Conservation (phyloP, 345 rosid genomes). For the Turritis glabra region DNA sequence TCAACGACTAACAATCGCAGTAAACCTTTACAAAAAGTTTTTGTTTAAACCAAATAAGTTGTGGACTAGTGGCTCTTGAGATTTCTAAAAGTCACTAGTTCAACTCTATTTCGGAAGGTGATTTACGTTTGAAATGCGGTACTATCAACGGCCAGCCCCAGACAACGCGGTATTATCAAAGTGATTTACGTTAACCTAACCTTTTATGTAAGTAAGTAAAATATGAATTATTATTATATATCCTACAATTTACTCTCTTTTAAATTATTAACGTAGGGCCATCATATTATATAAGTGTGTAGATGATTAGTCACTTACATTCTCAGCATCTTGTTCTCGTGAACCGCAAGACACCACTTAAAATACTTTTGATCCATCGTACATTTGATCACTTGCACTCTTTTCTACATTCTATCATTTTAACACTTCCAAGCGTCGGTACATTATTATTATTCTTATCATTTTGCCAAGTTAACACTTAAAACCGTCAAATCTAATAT, state of each 20-base stretch:
- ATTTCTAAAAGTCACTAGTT: background rate
- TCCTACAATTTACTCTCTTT: background rate
- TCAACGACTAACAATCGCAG: background rate
- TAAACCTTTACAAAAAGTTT: background rate
- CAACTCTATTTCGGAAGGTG: background rate
- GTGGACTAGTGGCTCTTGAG: too few relatives aligned
- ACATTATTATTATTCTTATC: background rate
- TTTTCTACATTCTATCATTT: constrained; percentile 22
- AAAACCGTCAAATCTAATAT: background rate
- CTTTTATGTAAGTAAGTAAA: background rate
- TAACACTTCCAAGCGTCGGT: constrained; percentile 23
- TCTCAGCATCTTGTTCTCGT: constrained; percentile 31
- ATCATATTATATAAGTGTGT: constrained; percentile 11
- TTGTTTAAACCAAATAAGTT: background rate
- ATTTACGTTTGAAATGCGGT: background rate
- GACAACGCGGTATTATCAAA: too few relatives aligned
- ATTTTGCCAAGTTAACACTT: background rate
- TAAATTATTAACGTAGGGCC: background rate
- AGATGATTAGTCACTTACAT: constrained; percentile 14
- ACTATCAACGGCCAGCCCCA: too few relatives aligned
- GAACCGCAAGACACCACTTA: constrained; percentile 23
- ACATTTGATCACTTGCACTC: constrained; percentile 29
- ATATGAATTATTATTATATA: too few relatives aligned
- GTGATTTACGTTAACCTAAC: background rate
- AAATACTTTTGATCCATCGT: too few relatives aligned